These are phyloP conservation scores for Podosphaera xanthii DNA, from an alignment of 2,329 filamentous ascomycete species.

Conservation along the genomic window DNA sequence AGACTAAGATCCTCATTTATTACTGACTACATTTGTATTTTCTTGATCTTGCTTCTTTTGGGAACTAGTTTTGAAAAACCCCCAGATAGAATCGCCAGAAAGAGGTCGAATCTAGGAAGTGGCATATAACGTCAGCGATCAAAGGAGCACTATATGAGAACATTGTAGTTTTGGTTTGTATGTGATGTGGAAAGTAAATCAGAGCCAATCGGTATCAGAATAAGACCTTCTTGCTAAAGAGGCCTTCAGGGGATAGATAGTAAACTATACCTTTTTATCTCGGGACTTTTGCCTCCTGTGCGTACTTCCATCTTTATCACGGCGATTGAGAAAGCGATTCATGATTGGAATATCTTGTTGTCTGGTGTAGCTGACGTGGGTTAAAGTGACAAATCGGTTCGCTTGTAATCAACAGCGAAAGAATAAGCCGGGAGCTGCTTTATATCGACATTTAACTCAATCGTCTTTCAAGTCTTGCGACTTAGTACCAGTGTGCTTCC, in stretches of 20 bases:
- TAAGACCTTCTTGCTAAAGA: slow-evolving; percentile 7
- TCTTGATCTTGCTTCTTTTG: slow-evolving; percentile 32
- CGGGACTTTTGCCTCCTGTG: slow-evolving; percentile 32
- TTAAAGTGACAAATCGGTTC: no score
- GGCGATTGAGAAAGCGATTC: slow-evolving; percentile 46
- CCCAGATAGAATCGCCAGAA: slow-evolving; percentile 34
- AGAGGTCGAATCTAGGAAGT: slow-evolving; percentile 25
- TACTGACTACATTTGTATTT: slow-evolving; percentile 21
- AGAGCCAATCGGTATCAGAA: slow-evolving; percentile 4
- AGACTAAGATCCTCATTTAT: not conserved
- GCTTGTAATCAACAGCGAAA: no score
- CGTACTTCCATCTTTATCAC: slow-evolving; percentile 33
- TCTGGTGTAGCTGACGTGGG: not conserved
- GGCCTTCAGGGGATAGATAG: slow-evolving; percentile 2
- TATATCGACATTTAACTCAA: no score
- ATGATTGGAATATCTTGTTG: slow-evolving; percentile 17
- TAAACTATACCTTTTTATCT: slow-evolving; percentile 20
- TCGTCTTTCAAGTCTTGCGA: no score
- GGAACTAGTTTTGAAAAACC: slow-evolving; percentile 39
- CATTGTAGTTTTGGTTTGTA: slow-evolving; percentile 8
- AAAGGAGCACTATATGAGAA: slow-evolving; percentile 6
- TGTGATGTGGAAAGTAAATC: slow-evolving; percentile 9
- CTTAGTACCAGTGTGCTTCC: no score
- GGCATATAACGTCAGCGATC: slow-evolving; percentile 10
- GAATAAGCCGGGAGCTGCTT: no score